Percentiles rank a stretch among this genome's conserved stretches.
These are phyloP conservation scores for Astrocystis sublimbata DNA, from an alignment of 495 filamentous ascomycete species.

Conservation along the genomic window DNA sequence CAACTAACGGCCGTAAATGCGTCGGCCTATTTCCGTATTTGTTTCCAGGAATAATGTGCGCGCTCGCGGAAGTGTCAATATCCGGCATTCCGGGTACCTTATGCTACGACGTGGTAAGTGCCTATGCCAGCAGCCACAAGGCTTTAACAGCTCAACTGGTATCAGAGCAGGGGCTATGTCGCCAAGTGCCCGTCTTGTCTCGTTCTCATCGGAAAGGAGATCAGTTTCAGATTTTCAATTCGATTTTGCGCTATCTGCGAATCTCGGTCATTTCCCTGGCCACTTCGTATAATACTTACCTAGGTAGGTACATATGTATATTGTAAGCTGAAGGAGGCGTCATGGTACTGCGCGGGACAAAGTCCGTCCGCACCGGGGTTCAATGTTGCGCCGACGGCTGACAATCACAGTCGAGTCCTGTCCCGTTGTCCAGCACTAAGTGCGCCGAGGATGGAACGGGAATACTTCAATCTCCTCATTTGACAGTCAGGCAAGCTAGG, in stretches of 20 bases:
- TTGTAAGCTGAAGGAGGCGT: not conserved
- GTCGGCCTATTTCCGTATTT: not conserved
- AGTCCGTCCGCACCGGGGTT: conserved; percentile 9
- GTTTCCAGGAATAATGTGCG: conserved; percentile 2
- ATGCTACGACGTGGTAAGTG: too few relatives aligned
- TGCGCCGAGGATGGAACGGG: not conserved
- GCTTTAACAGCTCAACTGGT: not conserved
- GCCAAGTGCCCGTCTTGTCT: too few relatives aligned
- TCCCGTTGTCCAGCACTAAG: not conserved
- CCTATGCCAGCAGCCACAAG: too few relatives aligned
- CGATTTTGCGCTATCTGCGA: too few relatives aligned
- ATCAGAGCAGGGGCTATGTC: not conserved
- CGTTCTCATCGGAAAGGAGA: not conserved
- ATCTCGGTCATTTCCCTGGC: not conserved
- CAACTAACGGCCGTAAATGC: not conserved
- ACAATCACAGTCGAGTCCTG: not conserved
- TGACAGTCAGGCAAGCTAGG: too few relatives aligned
- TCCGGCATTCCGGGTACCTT: too few relatives aligned
- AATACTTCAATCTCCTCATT: too few relatives aligned
- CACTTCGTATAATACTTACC: not conserved
- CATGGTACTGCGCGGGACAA: conserved; percentile 1
- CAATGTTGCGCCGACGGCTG: conserved; percentile 5
- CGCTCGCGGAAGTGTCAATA: not conserved
- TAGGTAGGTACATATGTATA: too few relatives aligned
- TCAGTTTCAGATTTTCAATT: not conserved